These are phyloP conservation scores for Chaetomium cochliodes DNA, from an alignment of 495 filamentous ascomycete species.

Conservation along the genomic window DNA sequence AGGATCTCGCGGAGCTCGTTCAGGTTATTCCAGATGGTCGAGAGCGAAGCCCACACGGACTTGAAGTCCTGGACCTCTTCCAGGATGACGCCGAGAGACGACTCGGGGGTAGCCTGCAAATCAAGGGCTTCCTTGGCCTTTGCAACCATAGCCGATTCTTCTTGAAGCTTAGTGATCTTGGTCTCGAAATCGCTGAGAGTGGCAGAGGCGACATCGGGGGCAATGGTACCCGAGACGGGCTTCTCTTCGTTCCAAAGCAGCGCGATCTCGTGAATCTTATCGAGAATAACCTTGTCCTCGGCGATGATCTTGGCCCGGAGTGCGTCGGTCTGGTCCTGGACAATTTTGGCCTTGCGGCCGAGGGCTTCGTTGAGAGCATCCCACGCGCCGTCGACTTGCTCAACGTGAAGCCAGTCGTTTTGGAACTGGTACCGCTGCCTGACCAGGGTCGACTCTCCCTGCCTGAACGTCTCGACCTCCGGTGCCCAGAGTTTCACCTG, in stretches of 20 bases:
- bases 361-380: conserved; percentile 84
- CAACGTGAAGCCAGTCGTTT: conserved; percentile 86
- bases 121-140: conserved; percentile 96
- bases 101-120: conserved; percentile 73
- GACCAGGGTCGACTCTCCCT: conserved; percentile 85
- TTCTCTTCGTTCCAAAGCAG: conserved; percentile 91
- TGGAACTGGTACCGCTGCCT: conserved; percentile 92
- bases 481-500: conserved; percentile 92
- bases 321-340: conserved; percentile 92
- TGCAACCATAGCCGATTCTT: conserved; percentile 88
- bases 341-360: conserved; percentile 83
- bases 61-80: conserved; percentile 99
- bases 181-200: conserved; percentile 77
- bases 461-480: conserved; percentile 90
- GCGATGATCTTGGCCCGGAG: conserved; percentile 93
- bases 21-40: conserved; percentile 94
- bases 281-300: conserved; percentile 84
- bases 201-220: conserved; percentile 78
- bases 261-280: conserved; percentile 81
- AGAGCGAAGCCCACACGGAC: conserved; percentile 92
- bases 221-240: conserved; percentile 89
- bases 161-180: conserved; percentile 74
- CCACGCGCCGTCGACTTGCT: conserved; percentile 95
- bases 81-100: conserved; percentile 71
- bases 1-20: conserved; percentile 88